Evolutionary conservation across 192 early-diverging fungal species (phyloP).

Genomic region (Geranomyces michiganensis): DNA sequence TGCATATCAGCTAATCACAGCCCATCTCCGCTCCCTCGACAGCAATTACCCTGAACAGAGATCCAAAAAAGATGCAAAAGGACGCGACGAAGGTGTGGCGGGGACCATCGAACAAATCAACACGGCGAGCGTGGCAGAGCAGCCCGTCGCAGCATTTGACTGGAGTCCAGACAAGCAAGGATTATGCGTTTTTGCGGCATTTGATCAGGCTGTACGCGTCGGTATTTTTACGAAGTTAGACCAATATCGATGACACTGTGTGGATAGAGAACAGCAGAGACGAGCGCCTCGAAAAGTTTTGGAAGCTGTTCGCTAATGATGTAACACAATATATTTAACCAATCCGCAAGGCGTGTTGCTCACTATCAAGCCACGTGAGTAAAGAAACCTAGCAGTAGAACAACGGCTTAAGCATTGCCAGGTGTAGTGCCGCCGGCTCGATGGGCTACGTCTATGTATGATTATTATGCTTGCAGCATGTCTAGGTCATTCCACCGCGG

Average conservation of each 20-base stretch:
- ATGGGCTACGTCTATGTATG: no score
- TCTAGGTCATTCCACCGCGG: no score
- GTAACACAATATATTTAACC: no score
- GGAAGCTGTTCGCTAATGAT: no score
- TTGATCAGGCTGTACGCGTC: slow-evolving; percentile 69
- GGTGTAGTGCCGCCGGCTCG: no score
- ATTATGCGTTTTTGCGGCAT: slow-evolving; percentile 63
- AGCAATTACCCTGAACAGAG: slow-evolving; percentile 58
- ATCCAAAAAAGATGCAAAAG: slow-evolving; percentile 41
- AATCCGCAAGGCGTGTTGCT: no score
- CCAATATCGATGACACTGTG: slow-evolving; percentile 24
- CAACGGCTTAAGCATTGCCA: no score
- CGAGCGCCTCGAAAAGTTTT: no score
- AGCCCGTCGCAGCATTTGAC: slow-evolving; percentile 68
- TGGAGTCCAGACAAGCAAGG: slow-evolving; percentile 70
- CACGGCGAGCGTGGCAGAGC: slow-evolving; percentile 56
- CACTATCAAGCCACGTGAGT: no score
- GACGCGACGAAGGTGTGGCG: slow-evolving; percentile 42
- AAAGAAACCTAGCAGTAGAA: no score
- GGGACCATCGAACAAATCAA: slow-evolving; percentile 54
- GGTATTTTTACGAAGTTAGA: slow-evolving; percentile 63
- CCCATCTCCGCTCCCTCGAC: not conserved
- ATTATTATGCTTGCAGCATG: no score
- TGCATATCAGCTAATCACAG: not conserved
- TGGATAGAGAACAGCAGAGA: no score